Evolutionary conservation across 164 flowering plant species (phyloP).

Genomic region (Vitis riparia): DNA sequence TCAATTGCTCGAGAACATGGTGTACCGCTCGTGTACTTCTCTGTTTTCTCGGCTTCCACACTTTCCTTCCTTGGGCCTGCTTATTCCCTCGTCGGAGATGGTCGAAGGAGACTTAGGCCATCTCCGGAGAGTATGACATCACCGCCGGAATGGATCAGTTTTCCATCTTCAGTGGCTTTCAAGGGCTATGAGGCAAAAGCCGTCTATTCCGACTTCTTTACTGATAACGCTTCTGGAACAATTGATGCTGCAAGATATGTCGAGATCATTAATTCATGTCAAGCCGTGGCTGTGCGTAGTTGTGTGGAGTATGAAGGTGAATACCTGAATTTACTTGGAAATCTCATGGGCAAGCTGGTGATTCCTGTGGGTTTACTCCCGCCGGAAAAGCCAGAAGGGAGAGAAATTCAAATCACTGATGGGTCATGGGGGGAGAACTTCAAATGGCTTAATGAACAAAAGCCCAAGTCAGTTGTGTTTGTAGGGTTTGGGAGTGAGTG

Average conservation of each 20-base stretch:
- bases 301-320: slow-evolving; percentile 16
- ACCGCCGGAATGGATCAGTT: slow-evolving; percentile 11
- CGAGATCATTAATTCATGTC: not conserved
- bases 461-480: not conserved
- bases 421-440: not conserved
- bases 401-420: not conserved
- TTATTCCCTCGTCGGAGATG: not conserved
- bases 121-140: slow-evolving; percentile 9
- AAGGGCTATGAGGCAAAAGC: not conserved
- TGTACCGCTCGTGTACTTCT: not conserved
- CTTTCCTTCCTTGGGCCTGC: not conserved
- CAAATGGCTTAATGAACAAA: slow-evolving; percentile 19
- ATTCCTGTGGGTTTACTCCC: slow-evolving; percentile 21
- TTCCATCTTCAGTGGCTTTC: slow-evolving; percentile 7
- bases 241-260: slow-evolving; percentile 3
- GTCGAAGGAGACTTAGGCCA: not conserved
- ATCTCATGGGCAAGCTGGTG: slow-evolving; percentile 3
- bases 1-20: not conserved
- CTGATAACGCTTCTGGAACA: slow-evolving; percentile 8
- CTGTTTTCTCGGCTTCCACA: not conserved
- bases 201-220: not conserved
- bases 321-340: slow-evolving; percentile 8
- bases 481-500: slow-evolving; percentile 23
- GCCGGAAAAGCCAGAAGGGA: not conserved
- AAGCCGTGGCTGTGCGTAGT: slow-evolving; percentile 7